Base-by-base conservation (phyloP, 768 basidiomycete species). In the Russula brevipes region DNA sequence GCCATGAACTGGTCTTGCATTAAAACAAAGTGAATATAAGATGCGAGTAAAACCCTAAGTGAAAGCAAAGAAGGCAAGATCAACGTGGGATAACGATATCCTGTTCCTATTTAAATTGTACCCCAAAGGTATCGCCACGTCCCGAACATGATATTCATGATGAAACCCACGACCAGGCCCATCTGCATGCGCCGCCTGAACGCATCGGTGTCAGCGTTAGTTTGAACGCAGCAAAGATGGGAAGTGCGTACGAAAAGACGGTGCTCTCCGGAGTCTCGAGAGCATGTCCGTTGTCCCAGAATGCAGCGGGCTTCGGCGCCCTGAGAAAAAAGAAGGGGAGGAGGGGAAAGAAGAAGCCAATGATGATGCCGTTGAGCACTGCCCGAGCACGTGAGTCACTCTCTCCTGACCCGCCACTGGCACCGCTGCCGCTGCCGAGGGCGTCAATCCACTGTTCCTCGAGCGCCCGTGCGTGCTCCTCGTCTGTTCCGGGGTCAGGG, bases 381-480 rank as follows among this genome's bases (percentile, higher is more conserved):
- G 89, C 82, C 9, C 85, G 77, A 3, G 79, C 75, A 2, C 79
- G 75, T 0, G 82, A 78, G 9, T 83, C 80, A 7, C 82, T 77
- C 61, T 87, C 82, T 3, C 84, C 82, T n/a, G 86, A 76, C 5
- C 58, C 63, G 14, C 58, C 19, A 6, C 46, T 10, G 3, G 84
- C 82, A 16, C 79, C 79, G 31, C 82, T 81, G 1, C 81, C 81
- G 38, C 79, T 84, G 69, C 91, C 90, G 44, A 91, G 77, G 1
- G 88, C 88, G 70, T 94, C 91, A 50, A 94, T 93, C 91, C 91
- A 94, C 71, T 96, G 94, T 71, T 98, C 96, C 72, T 99, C 96
- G 16, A 99, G 79, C 4, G 85, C 83, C 36, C 93, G 84, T n/a
- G 91, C 90, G 67, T 96, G 91, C 72, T 97, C 94, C 66, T 95